Evolutionary conservation across 192 early-diverging fungal species (phyloP), one percentile per base, ranked within the genome.

Genomic region (Coemansia sp.): DNA sequence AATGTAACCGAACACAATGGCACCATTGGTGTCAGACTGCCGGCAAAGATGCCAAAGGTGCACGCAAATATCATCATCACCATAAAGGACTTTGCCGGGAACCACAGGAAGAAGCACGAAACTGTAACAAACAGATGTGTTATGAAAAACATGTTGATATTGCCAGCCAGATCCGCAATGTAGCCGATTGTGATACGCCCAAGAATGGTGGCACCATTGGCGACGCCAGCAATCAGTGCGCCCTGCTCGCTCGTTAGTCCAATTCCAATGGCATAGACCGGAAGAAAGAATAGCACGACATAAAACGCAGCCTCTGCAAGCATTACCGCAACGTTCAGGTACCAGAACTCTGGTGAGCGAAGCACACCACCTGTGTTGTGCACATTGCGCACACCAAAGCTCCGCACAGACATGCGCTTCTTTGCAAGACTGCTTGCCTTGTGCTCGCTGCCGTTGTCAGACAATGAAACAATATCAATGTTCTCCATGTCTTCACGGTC

Each of bases 131-230:
- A 62, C 48, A 82, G 18, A 19, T 82, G 80, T 3, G 80, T 82
- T 45, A 68, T 67, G n/a, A 82, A 71, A 41, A 82, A 82, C 80
- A 82, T 82, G 68, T 82, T 82, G 74, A 82, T 76, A 66, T 82
- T 82, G 22, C 80, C 80, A 21, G 80, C 66, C 37, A 82, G 66
- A 46, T 92, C 90, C 7, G 89, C 89, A n/a, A 76, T 81, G 52
- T 84, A 85, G 3, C 90, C 90, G 40, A 88, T 83, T 8, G 84
- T 62, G 60, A 92, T 78, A 51, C 90, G 84, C 6, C 90, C 90
- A 7, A 88, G 55, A 58, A 85, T 87, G 1, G 85, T 83, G 6
- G 88, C 87, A 21, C 85, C 89, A 66, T 90, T 92, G 22, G 87
- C 83, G 41, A 92, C 71, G 37, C 86, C 86, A 40, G 86, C 73